Evolutionary conservation across 768 basidiomycete genomes (phyloP).

Genomic region (Obba rivulosa): DNA sequence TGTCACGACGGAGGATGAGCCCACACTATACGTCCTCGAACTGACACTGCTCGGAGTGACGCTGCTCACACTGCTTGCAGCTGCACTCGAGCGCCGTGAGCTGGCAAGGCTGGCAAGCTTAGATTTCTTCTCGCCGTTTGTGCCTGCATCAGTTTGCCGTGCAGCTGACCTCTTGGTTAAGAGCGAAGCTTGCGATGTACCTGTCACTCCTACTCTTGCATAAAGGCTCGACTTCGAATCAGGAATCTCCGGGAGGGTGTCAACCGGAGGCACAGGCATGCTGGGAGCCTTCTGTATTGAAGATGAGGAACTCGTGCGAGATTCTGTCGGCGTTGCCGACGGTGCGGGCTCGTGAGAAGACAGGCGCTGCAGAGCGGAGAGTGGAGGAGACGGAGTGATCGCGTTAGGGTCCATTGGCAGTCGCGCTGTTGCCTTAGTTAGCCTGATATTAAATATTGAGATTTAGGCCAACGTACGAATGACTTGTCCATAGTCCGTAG

Average conservation of each 20-base stretch:
- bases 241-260: conserved; percentile 51
- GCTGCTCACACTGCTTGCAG: conserved; percentile 14
- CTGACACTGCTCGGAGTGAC: conserved; percentile 41
- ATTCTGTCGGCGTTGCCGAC: conserved; percentile 44
- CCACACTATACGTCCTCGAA: conserved; percentile 47
- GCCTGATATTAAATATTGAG: no score
- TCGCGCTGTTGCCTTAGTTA: conserved; percentile 10
- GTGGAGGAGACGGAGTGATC: conserved; percentile 61
- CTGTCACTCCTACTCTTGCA: background rate
- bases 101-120: conserved; percentile 67
- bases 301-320: conserved; percentile 31
- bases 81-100: conserved; percentile 47
- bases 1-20: conserved; percentile 62
- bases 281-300: conserved; percentile 33
- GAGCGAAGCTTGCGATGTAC: conserved; percentile 9
- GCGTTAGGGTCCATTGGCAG: conserved; percentile 44
- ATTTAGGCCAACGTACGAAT: no score
- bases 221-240: conserved; percentile 44
- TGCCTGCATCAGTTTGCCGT: conserved; percentile 2
- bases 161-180: conserved; percentile 11
- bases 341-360: conserved; percentile 55
- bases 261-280: conserved; percentile 36
- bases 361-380: conserved; percentile 57
- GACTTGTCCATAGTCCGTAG: conserved; percentile 48
- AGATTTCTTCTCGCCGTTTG: conserved; percentile 36